Percentiles rank a stretch among this genome's conserved stretches.
Evolutionary conservation across 352 stramenopile species (phyloP).

Genomic region (Phytopythium montanum): DNA sequence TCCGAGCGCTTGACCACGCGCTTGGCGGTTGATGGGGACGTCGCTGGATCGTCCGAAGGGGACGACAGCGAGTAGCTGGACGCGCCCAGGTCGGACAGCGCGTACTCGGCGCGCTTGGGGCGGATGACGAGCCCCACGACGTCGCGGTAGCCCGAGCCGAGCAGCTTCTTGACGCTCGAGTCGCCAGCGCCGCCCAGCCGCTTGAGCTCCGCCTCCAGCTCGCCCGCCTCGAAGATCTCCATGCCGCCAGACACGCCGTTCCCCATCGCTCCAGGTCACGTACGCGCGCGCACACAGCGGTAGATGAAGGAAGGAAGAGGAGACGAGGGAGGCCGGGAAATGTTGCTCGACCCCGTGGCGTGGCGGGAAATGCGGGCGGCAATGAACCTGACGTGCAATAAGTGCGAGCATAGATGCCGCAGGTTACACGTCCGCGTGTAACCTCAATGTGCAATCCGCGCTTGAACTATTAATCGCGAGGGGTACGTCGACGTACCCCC

Average conservation of each 20-base stretch:
- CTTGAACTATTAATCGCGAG: not conserved
- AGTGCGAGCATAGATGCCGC: not conserved
- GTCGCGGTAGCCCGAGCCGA: constrained; percentile 72
- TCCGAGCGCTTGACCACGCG: constrained; percentile 37
- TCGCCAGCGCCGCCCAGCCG: constrained; percentile 55
- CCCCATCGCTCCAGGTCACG: constrained; percentile 35
- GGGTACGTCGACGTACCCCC: not conserved
- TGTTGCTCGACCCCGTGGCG: not conserved
- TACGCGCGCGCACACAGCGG: not conserved
- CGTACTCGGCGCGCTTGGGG: constrained; percentile 56
- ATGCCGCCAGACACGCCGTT: constrained; percentile 73
- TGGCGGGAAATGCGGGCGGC: not conserved
- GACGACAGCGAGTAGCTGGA: constrained; percentile 44
- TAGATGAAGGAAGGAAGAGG: not conserved
- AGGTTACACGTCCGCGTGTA: not conserved
- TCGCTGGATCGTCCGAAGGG: constrained; percentile 11
- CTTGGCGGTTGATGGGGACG: constrained; percentile 9
- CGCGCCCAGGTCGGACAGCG: constrained; percentile 42
- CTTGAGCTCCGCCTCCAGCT: constrained; percentile 73
- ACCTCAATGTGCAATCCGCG: not conserved
- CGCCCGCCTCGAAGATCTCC: constrained; percentile 78
- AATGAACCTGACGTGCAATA: not conserved
- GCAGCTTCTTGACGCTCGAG: constrained; percentile 67
- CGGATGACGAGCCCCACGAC: constrained; percentile 76
- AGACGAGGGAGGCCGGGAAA: not conserved